Conservation (phyloP, 441 rosid species). For the Biscutella laevigata region DNA sequence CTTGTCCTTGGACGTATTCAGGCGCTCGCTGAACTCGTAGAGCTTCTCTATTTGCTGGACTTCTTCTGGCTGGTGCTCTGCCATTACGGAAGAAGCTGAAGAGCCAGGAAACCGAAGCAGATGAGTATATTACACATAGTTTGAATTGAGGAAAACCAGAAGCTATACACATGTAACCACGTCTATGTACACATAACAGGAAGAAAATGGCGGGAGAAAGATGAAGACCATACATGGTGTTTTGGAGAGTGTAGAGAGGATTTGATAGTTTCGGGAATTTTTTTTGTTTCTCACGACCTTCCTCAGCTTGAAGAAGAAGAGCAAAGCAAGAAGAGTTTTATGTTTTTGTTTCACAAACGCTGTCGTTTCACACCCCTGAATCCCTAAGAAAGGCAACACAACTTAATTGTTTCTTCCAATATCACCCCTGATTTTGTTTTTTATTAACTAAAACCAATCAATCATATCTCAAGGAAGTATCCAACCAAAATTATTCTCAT, state of each 20-base stretch:
- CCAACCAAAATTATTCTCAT: conserved; percentile 10
- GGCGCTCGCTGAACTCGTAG: conserved; percentile 90
- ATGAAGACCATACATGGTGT: conserved; percentile 17
- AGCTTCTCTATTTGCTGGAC: conserved; percentile 80
- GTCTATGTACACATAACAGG: background rate
- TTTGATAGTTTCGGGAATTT: background rate
- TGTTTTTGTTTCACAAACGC: no score
- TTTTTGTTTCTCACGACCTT: background rate
- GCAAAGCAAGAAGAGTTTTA: no score
- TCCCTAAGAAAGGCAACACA: background rate
- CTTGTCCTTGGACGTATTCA: conserved; percentile 89
- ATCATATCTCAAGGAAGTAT: no score
- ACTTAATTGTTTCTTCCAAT: background rate
- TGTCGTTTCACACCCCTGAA: background rate
- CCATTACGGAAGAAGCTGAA: conserved; percentile 39
- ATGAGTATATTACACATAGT: conserved; percentile 14
- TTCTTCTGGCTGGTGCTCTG: conserved; percentile 48
- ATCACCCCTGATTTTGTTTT: conserved; percentile 5
- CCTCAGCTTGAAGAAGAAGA: conserved; percentile 19
- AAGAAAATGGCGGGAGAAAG: conserved; percentile 10
- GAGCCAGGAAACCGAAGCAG: conserved; percentile 20
- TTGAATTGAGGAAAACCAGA: conserved; percentile 1
- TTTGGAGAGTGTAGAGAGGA: conserved; percentile 4
- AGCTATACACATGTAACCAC: conserved; percentile 4
- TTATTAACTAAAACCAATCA: background rate